Evolutionary conservation across 768 basidiomycete species (phyloP).

Genomic region (Suillus tomentosus): DNA sequence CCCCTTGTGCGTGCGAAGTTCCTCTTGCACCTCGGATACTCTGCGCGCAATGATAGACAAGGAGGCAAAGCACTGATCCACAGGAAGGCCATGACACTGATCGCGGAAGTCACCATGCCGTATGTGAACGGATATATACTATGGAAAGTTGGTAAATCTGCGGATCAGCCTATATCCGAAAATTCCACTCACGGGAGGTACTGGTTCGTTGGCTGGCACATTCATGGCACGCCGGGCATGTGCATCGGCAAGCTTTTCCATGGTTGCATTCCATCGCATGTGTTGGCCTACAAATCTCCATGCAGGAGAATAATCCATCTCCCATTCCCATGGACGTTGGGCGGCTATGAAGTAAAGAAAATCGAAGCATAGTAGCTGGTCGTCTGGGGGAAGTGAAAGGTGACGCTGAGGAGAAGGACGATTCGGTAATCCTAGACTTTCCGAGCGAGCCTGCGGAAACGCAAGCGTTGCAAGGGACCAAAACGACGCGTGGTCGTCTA

Average conservation of each 20-base stretch:
- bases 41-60: constrained; percentile 53
- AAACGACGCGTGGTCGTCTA: constrained; percentile 25
- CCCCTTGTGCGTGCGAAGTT: constrained; percentile 46
- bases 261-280: constrained; percentile 49
- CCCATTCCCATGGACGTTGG: constrained; percentile 55
- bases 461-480: constrained; percentile 28
- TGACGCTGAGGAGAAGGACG: constrained; percentile 23
- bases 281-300: constrained; percentile 58
- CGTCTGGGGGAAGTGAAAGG: constrained; percentile 22
- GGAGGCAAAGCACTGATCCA: constrained; percentile 54
- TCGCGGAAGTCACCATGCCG: constrained; percentile 55
- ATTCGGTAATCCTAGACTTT: constrained; percentile 11
- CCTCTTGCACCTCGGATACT: constrained; percentile 57
- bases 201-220: constrained; percentile 36
- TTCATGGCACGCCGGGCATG: constrained; percentile 50
- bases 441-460: constrained; percentile 22
- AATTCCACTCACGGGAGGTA: constrained; percentile 46
- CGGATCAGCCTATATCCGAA: neutral
- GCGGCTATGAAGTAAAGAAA: constrained; percentile 34
- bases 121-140: constrained; percentile 62
- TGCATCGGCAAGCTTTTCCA: constrained; percentile 44
- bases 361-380: constrained; percentile 29
- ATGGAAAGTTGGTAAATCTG: constrained; percentile 1
- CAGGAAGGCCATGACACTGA: constrained; percentile 44
- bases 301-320: constrained; percentile 57